Conservation (phyloP, 345 rosid genomes). For the Aegle marmelos region DNA sequence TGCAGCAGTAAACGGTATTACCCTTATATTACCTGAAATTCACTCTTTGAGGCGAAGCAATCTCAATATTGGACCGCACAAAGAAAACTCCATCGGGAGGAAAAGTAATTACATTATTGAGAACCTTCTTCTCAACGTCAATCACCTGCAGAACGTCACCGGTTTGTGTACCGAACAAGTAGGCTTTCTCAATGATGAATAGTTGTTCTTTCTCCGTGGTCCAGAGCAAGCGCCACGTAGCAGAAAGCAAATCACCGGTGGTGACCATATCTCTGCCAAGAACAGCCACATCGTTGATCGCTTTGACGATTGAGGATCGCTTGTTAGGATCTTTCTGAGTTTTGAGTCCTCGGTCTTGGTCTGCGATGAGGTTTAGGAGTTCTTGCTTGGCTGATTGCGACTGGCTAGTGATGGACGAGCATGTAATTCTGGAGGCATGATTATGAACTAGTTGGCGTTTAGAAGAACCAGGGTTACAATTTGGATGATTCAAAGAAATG, state of each 20-base stretch:
- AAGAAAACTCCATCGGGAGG: constrained; percentile 93
- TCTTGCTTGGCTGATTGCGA: constrained; percentile 48
- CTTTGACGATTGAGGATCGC: constrained; percentile 55
- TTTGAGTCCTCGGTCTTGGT: constrained; percentile 81
- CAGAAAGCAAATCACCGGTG: constrained; percentile 60
- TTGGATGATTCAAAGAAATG: constrained; percentile 8
- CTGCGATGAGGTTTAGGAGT: constrained; percentile 69
- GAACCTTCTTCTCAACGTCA: constrained; percentile 53
- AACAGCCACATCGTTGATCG: constrained; percentile 62
- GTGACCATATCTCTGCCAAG: constrained; percentile 54
- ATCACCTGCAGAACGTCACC: constrained; percentile 94
- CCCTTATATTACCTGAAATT: constrained; percentile 54
- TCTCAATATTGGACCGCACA: constrained; percentile 64
- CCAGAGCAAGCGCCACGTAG: constrained; percentile 91
- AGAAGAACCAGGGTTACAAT: neutral
- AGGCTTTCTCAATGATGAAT: constrained; percentile 81
- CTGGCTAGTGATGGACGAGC: constrained; percentile 37
- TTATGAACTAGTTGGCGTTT: neutral
- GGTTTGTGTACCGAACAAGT: constrained; percentile 61
- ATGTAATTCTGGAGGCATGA: constrained; percentile 16
- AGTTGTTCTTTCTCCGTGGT: constrained; percentile 96
- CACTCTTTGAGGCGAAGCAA: constrained; percentile 75
- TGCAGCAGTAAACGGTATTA: neutral
- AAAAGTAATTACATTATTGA: constrained; percentile 84
- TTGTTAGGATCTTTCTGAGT: constrained; percentile 58